These are phyloP conservation scores for Phylloporus scabripes DNA, from an alignment of 768 basidiomycete genomes.

Conservation along the genomic window DNA sequence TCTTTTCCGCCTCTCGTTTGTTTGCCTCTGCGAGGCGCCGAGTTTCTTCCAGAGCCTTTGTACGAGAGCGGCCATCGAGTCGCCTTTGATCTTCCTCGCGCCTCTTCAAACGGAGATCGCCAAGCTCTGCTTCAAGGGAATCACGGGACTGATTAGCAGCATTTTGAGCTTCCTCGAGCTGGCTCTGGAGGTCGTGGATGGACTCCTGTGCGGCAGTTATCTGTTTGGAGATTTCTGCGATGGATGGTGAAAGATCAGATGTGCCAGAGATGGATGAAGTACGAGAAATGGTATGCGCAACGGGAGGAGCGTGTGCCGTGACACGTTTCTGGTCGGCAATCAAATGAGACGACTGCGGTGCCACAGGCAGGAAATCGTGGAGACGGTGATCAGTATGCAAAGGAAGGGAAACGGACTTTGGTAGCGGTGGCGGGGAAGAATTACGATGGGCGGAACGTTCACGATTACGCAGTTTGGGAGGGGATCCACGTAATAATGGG, in stretches of 20 bases:
- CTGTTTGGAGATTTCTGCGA: constrained; percentile 71
- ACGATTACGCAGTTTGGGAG: constrained; percentile 54
- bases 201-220: constrained; percentile 58
- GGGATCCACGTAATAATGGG: constrained; percentile 40
- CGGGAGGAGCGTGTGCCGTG: constrained; percentile 26
- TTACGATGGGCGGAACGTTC: constrained; percentile 55
- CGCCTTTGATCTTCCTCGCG: constrained; percentile 79
- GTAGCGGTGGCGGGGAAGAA: constrained; percentile 77
- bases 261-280: constrained; percentile 16
- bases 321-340: constrained; percentile 24
- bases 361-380: constrained; percentile 23
- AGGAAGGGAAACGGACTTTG: constrained; percentile 76
- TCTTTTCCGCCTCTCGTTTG: constrained; percentile 85
- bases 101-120: constrained; percentile 65
- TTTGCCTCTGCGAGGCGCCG: constrained; percentile 76
- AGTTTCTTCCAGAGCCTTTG: constrained; percentile 81
- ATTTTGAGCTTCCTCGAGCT: constrained; percentile 58
- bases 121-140: constrained; percentile 67
- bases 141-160: constrained; percentile 55
- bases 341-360: constrained; percentile 19
- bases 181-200: constrained; percentile 62
- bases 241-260: constrained; percentile 62
- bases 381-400: constrained; percentile 51
- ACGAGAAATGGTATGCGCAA: constrained; percentile 20
- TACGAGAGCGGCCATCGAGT: constrained; percentile 73